phyloP scores from a whole-genome alignment of 768 basidiomycete species.

The Pholiota microspora region DNA sequence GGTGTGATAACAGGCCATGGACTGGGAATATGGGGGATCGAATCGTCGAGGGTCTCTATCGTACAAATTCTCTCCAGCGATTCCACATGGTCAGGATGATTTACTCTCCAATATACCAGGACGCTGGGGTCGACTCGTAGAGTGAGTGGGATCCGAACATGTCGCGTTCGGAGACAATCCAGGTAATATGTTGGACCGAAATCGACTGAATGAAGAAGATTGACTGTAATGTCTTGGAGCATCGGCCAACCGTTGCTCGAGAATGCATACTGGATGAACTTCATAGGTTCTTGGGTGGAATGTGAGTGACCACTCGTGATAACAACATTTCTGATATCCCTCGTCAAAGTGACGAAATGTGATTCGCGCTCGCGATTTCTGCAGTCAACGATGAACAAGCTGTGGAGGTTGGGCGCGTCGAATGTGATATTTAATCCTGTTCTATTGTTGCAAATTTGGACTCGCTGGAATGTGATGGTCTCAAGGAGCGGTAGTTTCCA shows the following conservation, averaged over 20 bases:
- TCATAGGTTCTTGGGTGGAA: background rate
- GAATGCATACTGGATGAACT: background rate
- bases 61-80: background rate
- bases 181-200: background rate
- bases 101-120: background rate
- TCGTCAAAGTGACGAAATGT: constrained; percentile 5
- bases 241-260: constrained; percentile 2
- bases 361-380: background rate
- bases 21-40: background rate
- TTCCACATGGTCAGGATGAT: background rate
- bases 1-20: too few species aligned
- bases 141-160: background rate
- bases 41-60: background rate
- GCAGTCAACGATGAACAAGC: constrained; percentile 8
- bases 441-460: background rate
- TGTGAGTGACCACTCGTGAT: constrained; percentile 1
- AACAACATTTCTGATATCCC: constrained; percentile 2
- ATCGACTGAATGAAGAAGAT: background rate
- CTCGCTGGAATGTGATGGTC: constrained; percentile 15
- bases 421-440: background rate
- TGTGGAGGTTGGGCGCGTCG: constrained; percentile 10
- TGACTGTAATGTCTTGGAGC: constrained; percentile 6
- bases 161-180: background rate
- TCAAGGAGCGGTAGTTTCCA: constrained; percentile 18
- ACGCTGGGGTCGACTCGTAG: background rate